Evolutionary conservation across 2,329 filamentous ascomycete species (phyloP).

Genomic region (Ramularia collo-cygni): DNA sequence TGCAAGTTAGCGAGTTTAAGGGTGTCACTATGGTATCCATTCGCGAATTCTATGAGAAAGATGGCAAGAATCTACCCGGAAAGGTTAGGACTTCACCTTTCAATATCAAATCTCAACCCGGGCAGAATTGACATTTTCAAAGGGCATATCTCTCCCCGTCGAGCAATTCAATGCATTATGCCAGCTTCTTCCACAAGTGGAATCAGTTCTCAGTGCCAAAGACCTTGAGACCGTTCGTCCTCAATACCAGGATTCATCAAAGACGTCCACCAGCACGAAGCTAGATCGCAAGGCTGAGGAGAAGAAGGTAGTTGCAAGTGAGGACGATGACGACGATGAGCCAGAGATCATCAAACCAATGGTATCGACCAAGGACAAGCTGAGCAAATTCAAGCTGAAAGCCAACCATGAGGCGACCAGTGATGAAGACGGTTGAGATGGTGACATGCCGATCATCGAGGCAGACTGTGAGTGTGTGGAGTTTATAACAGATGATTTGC

Average conservation of each 20-base stretch:
- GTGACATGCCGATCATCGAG: too few relatives aligned
- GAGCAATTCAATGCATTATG: conserved; percentile 50
- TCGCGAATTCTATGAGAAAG: conserved; percentile 80
- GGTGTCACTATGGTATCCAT: conserved; percentile 66
- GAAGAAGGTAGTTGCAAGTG: conserved; percentile 9
- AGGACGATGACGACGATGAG: conserved; percentile 19
- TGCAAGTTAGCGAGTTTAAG: conserved; percentile 76
- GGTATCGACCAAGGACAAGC: conserved; percentile 16
- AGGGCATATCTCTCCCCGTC: conserved; percentile 49
- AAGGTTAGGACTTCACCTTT: conserved; percentile 62
- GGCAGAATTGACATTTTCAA: neutral
- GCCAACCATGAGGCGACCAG: conserved; percentile 50
- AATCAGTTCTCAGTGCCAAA: conserved; percentile 42
- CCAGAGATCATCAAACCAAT: conserved; percentile 9
- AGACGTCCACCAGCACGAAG: conserved; percentile 8
- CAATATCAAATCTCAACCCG: neutral
- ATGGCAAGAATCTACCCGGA: conserved; percentile 68
- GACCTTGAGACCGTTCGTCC: conserved; percentile 44
- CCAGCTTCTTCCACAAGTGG: conserved; percentile 48
- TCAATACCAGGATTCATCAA: conserved; percentile 24
- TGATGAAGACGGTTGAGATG: conserved; percentile 39
- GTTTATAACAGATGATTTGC: too few relatives aligned
- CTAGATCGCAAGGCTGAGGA: conserved; percentile 12
- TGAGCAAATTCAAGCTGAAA: conserved; percentile 32
- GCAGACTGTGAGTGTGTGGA: too few relatives aligned